Base-by-base conservation (phyloP, 177 flowering plant genomes). In the Telopea speciosissima region DNA sequence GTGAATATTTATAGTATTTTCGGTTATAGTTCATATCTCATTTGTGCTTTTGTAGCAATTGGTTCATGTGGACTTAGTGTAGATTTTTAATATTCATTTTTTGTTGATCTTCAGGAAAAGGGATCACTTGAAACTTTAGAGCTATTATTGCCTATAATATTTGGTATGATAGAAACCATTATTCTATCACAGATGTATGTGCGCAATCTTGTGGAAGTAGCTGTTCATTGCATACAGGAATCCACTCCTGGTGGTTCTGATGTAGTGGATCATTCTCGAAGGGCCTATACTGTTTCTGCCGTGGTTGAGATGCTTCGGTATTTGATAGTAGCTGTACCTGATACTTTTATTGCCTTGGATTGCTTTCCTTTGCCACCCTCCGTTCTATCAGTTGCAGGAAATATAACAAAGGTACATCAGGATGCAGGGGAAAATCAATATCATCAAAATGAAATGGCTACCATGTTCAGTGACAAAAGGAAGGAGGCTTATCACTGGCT, bases 261-360 rank as follows among this genome's bases (percentile, higher is more conserved):
- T 77, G 81, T 83, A 16, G 87, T 87, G 4, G 88, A 91, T 72
- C 87, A 86, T 80, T 88, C 92, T 9, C 75, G 85, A 62, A 88
- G 89, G 78, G 85, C 87, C 22, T 96, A 89, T 70, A 84, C 89
- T 49, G 76, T 76, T 16, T 79, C 91, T 79, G 88, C 91, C 63
- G 69, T 96, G 71, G 82, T 83, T 77, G 99, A 93, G 83, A 86
- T 96, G 88, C 87, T 96, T 73, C 96, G 90, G 11, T 96, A 87
- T 79, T 75, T 96, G 75, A 78, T 96, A 69, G 73, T 90, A 24
- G 87, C 96, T 71, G 97, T 90, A 2, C 99, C 99, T 54, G 98
- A 93, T 79, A 93, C 98, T 44, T 91, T 96, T 83, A 97, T 93
- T 78, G 90, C 92, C 64, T 81, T 93, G 85, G 97, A 96, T 81